Evolutionary conservation across 768 basidiomycete genomes (phyloP), one percentile per base, ranked within the genome.

Genomic region (Tubosaeta sp.): DNA sequence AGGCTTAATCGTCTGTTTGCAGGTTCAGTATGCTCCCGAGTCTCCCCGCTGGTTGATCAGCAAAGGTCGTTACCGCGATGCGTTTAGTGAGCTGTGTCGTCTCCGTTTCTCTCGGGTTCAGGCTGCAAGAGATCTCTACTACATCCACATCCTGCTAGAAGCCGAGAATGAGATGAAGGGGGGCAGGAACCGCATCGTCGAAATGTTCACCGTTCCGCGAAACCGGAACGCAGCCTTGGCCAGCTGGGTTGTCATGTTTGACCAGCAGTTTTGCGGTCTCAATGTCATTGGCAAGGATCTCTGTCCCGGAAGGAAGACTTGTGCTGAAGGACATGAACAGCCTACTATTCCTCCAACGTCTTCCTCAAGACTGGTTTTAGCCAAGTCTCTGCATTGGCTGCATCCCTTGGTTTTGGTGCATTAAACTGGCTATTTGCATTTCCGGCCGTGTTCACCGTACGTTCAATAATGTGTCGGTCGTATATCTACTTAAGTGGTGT

Each of bases 11-110:
- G 76, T 78, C 61, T 59, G 78, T 66, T 9, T 61, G 11, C 74
- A 75, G 51, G 73, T 86, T 16, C 70, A 71, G 65, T 68, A 71
- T 34, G 75, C 73, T 41, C 77, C 77, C 4, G 90, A 92, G 70
- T 90, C 86, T 0, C 91, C 91, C 6, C 82, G 90, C 60, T 94
- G 91, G 91, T 76, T 86, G 29, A 87, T 94, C 75, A 81, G 80
- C 66, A 89, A 91, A 67, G 80, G 78, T 46, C 82, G 85, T 14
- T 86, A 91, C 62, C 71, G 68, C 3, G 75, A 84, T 4, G 91
- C 91, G 0, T 92, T 76, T 64, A 65, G 73, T 5, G 83, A 82
- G 3, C 80, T 93, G 49, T 69, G 70, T 48, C 82, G 86, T 29
- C 78, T 94, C 7, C 81, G 91, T 39, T 79, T 82, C 63, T 81